Base-by-base conservation (phyloP, 495 filamentous ascomycete species). In the Penicillium parvum region DNA sequence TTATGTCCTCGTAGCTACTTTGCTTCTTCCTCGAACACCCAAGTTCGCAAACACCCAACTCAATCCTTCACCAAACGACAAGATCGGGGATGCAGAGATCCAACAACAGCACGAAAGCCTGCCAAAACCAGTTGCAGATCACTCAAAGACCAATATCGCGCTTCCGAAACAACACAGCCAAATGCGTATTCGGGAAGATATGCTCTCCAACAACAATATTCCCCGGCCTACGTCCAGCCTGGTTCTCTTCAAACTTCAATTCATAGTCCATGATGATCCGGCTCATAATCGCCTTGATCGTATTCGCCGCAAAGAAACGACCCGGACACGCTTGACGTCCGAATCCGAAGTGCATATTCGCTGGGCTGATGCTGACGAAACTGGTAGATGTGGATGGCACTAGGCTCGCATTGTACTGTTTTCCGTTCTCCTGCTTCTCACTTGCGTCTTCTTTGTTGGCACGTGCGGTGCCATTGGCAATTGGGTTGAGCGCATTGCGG, bases 221-320 rank as follows among this genome's bases (percentile, higher is more conserved):
- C 15, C 17, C 19, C 0, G 65, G 65, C 25, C 63, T 53, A 10
- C 29, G 26, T 3, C 45, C 47, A 18, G 32, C 33, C 20, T 38
- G 37, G 8, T 39, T 39, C 5, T 46, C 45, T 22, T 53, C 45
- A 11, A 66, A 59, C 40, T 67, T 63, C 19, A 81, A 58, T 8
- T 83, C 77, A 42, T 78, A 83, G 11, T 72, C 65, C 23, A 74
- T 49, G 9, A 83, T 44, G 9, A 78, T 44, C 22, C 72, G 68
- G 17, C 70, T 75, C 17, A 83, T 34, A 21, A 83, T 69, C 20
- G 73, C 63, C 53, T 83, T 83, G 47, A 81, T 65, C 38, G 74
- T 69, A 12, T 64, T 68, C 3, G 62, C 61, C 0, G 74, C 78
- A 32, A 82, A 79, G 56, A 78, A 78, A 5, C 80, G 64, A 0